Evolutionary conservation across 129 eudicot genomes (phyloP).

Genomic region (Centella asiatica): DNA sequence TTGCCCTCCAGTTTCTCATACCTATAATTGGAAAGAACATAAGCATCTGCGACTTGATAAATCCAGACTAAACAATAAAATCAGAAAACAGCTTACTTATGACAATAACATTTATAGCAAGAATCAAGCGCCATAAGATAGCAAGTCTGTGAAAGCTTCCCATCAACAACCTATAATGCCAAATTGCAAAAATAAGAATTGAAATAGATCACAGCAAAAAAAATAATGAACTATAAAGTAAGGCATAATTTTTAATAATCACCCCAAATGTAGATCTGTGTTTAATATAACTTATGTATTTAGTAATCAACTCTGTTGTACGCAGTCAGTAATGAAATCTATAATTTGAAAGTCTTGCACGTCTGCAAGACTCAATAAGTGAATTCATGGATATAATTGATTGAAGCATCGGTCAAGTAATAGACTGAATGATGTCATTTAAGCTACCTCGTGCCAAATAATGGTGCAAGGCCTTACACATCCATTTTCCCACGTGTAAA

Average conservation of each 20-base stretch:
- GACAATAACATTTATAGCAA: constrained; percentile 71
- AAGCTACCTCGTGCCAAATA: too few species aligned
- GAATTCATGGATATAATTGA: too few species aligned
- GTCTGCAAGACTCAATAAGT: too few species aligned
- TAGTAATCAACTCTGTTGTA: too few species aligned
- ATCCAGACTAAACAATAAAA: too few species aligned
- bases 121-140: constrained; percentile 96
- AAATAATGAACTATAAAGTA: neutral
- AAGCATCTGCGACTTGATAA: too few species aligned
- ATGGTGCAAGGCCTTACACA: too few species aligned
- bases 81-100: constrained; percentile 43
- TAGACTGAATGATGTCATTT: too few species aligned
- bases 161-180: constrained; percentile 78
- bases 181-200: constrained; percentile 1
- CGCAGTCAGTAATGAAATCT: neutral
- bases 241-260: neutral
- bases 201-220: neutral
- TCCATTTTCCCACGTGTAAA: neutral
- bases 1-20: constrained; percentile 79
- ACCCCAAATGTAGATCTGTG: neutral
- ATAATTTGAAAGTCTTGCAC: neutral
- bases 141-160: constrained; percentile 95
- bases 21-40: constrained; percentile 28
- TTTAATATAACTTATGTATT: too few species aligned
- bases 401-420: neutral